These are phyloP conservation scores for Telfairia occidentalis DNA, from an alignment of 331 rosid genomes.

Conservation along the genomic window DNA sequence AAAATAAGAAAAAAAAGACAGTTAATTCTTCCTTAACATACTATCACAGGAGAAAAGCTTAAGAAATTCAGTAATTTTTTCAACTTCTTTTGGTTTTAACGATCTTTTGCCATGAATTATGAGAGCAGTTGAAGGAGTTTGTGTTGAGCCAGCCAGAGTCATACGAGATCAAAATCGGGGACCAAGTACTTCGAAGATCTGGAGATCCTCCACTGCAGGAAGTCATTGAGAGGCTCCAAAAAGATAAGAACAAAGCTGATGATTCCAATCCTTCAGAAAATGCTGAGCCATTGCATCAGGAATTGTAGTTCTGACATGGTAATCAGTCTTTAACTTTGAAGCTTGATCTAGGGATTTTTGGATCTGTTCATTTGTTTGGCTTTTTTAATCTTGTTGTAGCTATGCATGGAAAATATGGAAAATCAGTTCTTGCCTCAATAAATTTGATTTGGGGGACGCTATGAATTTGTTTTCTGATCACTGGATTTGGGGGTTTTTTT, in stretches of 20 bases:
- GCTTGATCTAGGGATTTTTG: not conserved
- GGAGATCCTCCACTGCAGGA: conserved; percentile 80
- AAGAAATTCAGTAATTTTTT: not conserved
- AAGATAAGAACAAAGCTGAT: conserved; percentile 30
- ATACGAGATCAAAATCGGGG: conserved; percentile 77
- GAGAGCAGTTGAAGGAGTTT: conserved; percentile 68
- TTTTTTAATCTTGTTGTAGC: not conserved
- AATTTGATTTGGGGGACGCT: not conserved
- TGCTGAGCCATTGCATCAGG: not conserved
- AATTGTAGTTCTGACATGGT: not conserved
- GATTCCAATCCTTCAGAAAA: conserved; percentile 19
- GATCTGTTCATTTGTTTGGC: not conserved
- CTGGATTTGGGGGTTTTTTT: not conserved
- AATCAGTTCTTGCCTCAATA: not conserved
- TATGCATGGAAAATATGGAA: not conserved
- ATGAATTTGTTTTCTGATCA: not conserved
- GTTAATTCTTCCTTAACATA: not conserved
- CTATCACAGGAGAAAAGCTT: not conserved
- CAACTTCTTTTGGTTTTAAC: not conserved
- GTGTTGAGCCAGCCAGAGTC: conserved; percentile 66
- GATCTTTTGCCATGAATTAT: not conserved
- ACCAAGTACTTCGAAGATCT: conserved; percentile 58
- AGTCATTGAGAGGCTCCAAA: conserved; percentile 36
- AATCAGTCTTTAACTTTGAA: not conserved
- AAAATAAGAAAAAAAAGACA: not conserved